Evolutionary conservation across 768 basidiomycete genomes (phyloP).

Genomic region (Leucocoprinus leucothites): DNA sequence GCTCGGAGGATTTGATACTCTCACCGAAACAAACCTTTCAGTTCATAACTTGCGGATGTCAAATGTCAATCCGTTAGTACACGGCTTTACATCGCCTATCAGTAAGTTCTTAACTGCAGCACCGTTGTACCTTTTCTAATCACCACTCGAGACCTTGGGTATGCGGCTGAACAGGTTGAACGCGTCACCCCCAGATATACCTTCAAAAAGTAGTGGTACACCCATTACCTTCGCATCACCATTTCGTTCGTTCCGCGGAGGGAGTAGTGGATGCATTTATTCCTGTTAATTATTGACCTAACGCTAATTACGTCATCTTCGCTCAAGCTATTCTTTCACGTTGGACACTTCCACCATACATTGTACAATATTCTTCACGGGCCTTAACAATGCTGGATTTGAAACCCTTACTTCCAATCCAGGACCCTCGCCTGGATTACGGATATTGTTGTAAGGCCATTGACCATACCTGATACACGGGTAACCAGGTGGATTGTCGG

Average conservation of each 20-base stretch:
- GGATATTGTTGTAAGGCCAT: no score
- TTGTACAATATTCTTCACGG: no score
- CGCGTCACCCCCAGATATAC: constrained; percentile 13
- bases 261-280: not conserved
- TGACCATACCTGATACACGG: no score
- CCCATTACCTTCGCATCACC: no score
- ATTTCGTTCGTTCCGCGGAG: no score
- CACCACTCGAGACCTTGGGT: constrained; percentile 23
- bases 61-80: constrained; percentile 49
- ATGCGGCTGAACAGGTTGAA: constrained; percentile 15
- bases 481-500: no score
- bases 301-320: no score
- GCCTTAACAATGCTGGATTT: no score
- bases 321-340: no score
- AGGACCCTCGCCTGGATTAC: no score
- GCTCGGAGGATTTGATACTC: constrained; percentile 28
- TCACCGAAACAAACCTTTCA: constrained; percentile 43
- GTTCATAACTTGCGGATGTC: constrained; percentile 35
- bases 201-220: constrained; percentile 17
- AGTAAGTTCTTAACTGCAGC: constrained; percentile 35
- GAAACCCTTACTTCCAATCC: no score
- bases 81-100: constrained; percentile 69
- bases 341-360: no score
- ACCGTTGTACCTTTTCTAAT: not conserved
- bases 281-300: not conserved